A percentile compares a stretch with the other conserved stretches of the same genome.
Evolutionary conservation across 2,329 filamentous ascomycete species (phyloP).

Genomic region (Colletotrichum sansevieriae): DNA sequence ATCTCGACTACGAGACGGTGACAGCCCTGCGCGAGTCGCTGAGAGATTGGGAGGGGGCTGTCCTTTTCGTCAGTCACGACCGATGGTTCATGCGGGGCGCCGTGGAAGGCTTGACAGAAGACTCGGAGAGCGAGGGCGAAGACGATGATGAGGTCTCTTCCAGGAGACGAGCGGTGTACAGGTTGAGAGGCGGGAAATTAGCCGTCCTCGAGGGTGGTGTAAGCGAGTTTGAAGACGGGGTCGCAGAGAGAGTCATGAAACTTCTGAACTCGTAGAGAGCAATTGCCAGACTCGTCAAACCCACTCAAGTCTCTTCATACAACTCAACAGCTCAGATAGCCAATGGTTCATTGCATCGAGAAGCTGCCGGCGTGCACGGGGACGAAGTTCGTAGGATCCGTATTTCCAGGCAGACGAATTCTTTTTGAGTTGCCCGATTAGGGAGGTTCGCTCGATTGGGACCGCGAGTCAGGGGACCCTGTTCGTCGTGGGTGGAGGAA

Average conservation of each 20-base stretch:
- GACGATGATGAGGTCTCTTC: constrained; percentile 57
- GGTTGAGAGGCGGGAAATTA: constrained; percentile 70
- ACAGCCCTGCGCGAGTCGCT: constrained; percentile 77
- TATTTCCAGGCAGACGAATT: constrained; percentile 13
- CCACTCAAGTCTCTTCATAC: background rate
- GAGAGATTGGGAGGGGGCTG: constrained; percentile 77
- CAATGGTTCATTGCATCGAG: background rate
- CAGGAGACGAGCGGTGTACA: constrained; percentile 69
- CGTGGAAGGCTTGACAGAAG: constrained; percentile 70
- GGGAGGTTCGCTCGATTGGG: background rate
- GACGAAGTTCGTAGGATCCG: background rate
- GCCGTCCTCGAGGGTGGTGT: constrained; percentile 70
- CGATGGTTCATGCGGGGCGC: constrained; percentile 83
- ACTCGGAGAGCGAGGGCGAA: constrained; percentile 54
- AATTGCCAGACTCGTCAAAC: background rate
- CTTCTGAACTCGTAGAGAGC: constrained; percentile 47
- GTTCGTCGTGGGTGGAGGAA: constrained; percentile 5
- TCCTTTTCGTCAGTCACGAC: constrained; percentile 85
- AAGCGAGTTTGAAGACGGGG: constrained; percentile 72
- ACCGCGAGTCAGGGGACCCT: constrained; percentile 10
- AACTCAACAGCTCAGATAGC: background rate
- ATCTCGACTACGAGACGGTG: constrained; percentile 87
- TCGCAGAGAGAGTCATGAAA: constrained; percentile 70
- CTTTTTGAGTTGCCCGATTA: background rate
- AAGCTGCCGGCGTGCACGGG: background rate